phyloP scores from a whole-genome alignment of 2,329 filamentous ascomycete genomes.

The Sporothrix sp. region DNA sequence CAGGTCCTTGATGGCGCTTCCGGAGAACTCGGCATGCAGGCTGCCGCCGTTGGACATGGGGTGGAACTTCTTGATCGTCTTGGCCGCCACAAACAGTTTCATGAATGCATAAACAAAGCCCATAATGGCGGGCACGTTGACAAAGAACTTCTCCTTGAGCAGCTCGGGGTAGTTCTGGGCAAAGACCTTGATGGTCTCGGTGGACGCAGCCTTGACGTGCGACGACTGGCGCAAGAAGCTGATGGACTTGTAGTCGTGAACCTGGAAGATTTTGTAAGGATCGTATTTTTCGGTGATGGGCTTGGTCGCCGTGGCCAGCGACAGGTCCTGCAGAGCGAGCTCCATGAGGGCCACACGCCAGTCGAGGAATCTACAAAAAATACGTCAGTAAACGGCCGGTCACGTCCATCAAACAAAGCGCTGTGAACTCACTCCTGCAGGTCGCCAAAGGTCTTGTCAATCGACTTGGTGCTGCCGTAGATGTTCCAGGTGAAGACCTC shows the following conservation, averaged over 20 bases:
- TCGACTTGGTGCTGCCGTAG: slow-evolving; percentile 77
- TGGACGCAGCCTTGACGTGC: slow-evolving; percentile 63
- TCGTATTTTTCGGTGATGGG: slow-evolving; percentile 67
- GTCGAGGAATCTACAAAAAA: slow-evolving; percentile 59
- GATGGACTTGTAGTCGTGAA: slow-evolving; percentile 86
- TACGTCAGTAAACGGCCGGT: neutral
- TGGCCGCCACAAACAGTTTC: slow-evolving; percentile 63
- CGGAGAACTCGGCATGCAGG: slow-evolving; percentile 51
- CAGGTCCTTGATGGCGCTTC: slow-evolving; percentile 43
- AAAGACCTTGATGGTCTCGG: slow-evolving; percentile 74
- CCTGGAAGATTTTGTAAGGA: slow-evolving; percentile 82
- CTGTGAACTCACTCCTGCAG: slow-evolving; percentile 62
- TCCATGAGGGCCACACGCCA: slow-evolving; percentile 93
- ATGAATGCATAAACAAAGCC: slow-evolving; percentile 71
- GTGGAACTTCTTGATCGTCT: slow-evolving; percentile 71
- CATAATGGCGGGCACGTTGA: slow-evolving; percentile 89
- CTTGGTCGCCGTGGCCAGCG: slow-evolving; percentile 56
- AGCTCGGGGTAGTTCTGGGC: slow-evolving; percentile 81
- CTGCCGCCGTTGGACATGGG: slow-evolving; percentile 64
- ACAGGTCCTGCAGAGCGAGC: slow-evolving; percentile 64
- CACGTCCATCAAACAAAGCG: too few species aligned
- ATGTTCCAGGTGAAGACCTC: slow-evolving; percentile 85
- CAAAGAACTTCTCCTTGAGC: slow-evolving; percentile 83
- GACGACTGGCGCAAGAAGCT: slow-evolving; percentile 78
- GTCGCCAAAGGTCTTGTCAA: slow-evolving; percentile 71